Evolutionary conservation across 2,329 filamentous ascomycete species (phyloP).

Genomic region (Camptophora hylomeconis): DNA sequence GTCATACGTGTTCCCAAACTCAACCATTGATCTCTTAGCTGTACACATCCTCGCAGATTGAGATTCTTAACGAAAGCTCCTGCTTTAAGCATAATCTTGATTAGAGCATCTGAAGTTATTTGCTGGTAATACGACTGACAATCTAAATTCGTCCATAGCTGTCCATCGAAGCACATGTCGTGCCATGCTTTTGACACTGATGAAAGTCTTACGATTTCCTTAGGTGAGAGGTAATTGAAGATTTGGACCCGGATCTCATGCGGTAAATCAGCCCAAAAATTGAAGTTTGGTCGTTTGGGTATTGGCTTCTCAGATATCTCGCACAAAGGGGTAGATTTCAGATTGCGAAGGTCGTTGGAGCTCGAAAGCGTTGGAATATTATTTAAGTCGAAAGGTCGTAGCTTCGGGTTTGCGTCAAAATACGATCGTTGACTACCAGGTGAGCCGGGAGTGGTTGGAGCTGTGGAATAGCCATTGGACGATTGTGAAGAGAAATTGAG

Average conservation of each 20-base stretch:
- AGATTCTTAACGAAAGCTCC: conserved; percentile 85
- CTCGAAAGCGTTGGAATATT: conserved; percentile 37
- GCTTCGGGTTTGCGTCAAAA: conserved; percentile 41
- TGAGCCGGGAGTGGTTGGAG: conserved; percentile 38
- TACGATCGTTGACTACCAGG: conserved; percentile 34
- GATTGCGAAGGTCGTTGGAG: conserved; percentile 47
- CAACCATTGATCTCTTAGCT: conserved; percentile 70
- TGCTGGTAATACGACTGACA: conserved; percentile 74
- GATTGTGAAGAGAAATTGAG: conserved; percentile 41
- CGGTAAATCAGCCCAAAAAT: conserved; percentile 73
- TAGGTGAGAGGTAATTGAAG: conserved; percentile 62
- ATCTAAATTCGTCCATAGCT: conserved; percentile 79
- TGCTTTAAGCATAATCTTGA: conserved; percentile 71
- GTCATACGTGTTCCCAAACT: conserved; percentile 55
- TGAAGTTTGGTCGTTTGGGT: conserved; percentile 33
- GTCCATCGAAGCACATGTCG: conserved; percentile 80
- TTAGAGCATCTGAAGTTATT: conserved; percentile 70
- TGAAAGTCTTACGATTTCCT: conserved; percentile 67
- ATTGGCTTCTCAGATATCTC: conserved; percentile 21
- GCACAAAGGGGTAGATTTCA: conserved; percentile 11
- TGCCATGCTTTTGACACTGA: conserved; percentile 67
- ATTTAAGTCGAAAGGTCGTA: conserved; percentile 33
- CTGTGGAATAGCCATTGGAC: conserved; percentile 42
- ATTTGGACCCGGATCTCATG: conserved; percentile 70
- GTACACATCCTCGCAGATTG: conserved; percentile 82